Conservation (phyloP, 2,329 filamentous ascomycete genomes). For the Hypoxylon sp. region DNA sequence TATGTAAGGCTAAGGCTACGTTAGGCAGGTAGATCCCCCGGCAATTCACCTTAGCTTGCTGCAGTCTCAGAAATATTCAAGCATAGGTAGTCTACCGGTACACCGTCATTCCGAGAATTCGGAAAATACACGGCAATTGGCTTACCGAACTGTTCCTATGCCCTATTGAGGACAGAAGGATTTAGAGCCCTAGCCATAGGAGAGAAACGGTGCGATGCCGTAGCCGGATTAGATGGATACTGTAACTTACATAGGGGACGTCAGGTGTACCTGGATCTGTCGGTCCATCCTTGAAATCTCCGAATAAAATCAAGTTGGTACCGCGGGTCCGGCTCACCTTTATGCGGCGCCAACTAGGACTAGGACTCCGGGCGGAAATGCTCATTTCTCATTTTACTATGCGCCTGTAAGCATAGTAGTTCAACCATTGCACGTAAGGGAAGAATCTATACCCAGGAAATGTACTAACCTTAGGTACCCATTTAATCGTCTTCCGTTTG, state of each 20-base stretch:
- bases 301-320: constrained; percentile 3
- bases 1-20: background rate
- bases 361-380: constrained; percentile 25
- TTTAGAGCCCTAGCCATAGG: constrained; percentile 6
- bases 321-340: constrained; percentile 17
- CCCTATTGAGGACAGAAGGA: constrained; percentile 14
- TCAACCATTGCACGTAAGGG: constrained; percentile 3
- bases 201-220: background rate
- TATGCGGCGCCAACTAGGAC: constrained; percentile 31
- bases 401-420: too few relatives aligned
- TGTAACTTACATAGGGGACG: background rate
- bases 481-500: background rate
- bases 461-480: too few relatives aligned
- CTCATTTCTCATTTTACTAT: background rate
- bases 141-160: background rate
- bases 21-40: background rate
- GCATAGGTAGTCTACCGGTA: background rate
- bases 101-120: constrained; percentile 23
- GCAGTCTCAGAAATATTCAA: constrained; percentile 6
- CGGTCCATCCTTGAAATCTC: background rate
- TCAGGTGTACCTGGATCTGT: background rate
- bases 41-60: background rate
- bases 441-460: background rate
- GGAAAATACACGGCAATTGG: constrained; percentile 34
- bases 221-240: constrained; percentile 6